Conservation (phyloP, 2,329 filamentous ascomycete genomes). For the Achaetomium macrosporum region DNA sequence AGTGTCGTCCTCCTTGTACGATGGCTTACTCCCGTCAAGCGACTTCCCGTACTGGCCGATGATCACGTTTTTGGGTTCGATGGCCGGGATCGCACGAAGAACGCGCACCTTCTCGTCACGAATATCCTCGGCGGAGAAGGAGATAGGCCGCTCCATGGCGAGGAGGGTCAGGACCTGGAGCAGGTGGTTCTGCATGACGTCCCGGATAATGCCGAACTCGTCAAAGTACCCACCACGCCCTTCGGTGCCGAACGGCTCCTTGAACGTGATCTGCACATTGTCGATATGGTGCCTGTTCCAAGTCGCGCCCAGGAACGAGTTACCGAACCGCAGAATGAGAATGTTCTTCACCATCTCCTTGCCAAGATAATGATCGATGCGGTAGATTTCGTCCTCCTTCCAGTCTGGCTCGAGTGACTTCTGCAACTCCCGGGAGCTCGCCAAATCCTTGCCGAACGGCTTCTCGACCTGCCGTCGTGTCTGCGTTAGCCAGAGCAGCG, state of each 20-base stretch:
- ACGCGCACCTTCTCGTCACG: slow-evolving; percentile 98
- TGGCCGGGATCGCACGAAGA: slow-evolving; percentile 83
- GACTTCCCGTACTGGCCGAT: slow-evolving; percentile 98
- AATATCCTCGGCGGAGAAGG: slow-evolving; percentile 96
- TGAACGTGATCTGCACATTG: slow-evolving; percentile 98
- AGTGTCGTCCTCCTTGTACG: slow-evolving; percentile 98
- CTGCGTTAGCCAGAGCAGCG: slow-evolving; percentile 25
- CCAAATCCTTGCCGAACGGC: slow-evolving; percentile 95
- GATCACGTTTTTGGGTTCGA: slow-evolving; percentile 99
- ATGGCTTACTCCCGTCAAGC: slow-evolving; percentile 89
- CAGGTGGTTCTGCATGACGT: slow-evolving; percentile 99
- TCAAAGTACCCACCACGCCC: slow-evolving; percentile 98
- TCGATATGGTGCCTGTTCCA: slow-evolving; percentile 99
- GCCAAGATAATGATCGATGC: slow-evolving; percentile 97
- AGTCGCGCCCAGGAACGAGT: slow-evolving; percentile 96
- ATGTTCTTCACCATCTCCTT: slow-evolving; percentile 99
- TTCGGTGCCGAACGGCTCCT: slow-evolving; percentile 98
- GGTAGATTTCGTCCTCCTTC: slow-evolving; percentile 98
- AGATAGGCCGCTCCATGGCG: slow-evolving; percentile 97
- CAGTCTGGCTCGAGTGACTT: slow-evolving; percentile 94
- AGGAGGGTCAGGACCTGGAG: slow-evolving; percentile 93
- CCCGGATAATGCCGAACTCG: slow-evolving; percentile 97
- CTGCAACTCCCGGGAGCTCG: slow-evolving; percentile 89
- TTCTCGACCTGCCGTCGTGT: slow-evolving; percentile 76
- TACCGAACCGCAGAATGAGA: slow-evolving; percentile 93